Evolutionary conservation across 2,329 filamentous ascomycete genomes (phyloP), one percentile per base, ranked within the genome.

Genomic region (Trichoderma sp.): DNA sequence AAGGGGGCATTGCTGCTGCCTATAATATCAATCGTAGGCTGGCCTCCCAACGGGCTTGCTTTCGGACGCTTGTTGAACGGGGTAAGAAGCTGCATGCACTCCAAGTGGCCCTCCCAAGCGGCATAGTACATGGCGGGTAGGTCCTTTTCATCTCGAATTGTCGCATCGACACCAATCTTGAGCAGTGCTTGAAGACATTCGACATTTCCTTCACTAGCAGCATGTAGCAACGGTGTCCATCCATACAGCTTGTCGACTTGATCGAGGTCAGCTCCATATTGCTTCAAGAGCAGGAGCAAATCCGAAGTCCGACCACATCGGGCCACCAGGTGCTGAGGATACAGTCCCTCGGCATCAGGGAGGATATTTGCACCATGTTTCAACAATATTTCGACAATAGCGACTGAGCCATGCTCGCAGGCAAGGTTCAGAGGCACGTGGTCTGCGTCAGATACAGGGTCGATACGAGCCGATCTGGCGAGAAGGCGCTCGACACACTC

Each of bases 61-160:
- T 79, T 79, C 17, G 80, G 83, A 36, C 80, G 78, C 64, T 78
- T 82, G 78, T 87, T 87, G 76, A 85, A 85, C 1, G 90, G 89
- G 5, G 91, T 91, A 36, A 99, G 88, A 8, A 98, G 86, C 77
- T 92, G 91, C 93, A 99, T 97, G 83, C 96, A 98, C 77, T 95
- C 92, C 69, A 98, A 83, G 79, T 98, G 93, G 0, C 96, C 96
- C 83, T 99, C 96, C 96, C 96, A 99, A 0, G 94, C 95, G 15
- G 96, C 96, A 81, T 99, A 99, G 81, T 99, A 99, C 91, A 98
- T 94, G 32, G 96, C 95, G 2, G 95, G 94, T 4, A 98, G 87
- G 17, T 91, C 92, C 79, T 98, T 99, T 82, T 99, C 96, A 78
- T 99, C 96, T 57, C 93, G 83, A 69, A 94, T 92, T 74, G 91